Percentiles rank a stretch among this genome's conserved stretches.
Evolutionary conservation across 2,329 filamentous ascomycete species (phyloP).

Genomic region (Colletotrichum sp.): DNA sequence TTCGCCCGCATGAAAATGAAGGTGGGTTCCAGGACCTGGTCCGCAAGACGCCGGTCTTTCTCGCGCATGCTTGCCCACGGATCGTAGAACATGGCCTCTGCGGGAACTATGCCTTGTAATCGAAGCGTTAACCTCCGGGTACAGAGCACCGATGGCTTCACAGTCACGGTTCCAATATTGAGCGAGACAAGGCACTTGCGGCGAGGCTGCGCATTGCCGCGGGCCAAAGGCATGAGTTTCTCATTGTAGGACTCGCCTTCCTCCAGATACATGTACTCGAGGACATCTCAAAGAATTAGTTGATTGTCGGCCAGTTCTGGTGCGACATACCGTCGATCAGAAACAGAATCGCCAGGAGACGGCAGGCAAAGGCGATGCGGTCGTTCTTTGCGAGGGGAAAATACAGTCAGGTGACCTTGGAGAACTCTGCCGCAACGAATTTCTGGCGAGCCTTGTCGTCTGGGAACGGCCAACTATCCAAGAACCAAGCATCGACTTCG

Average conservation of each 20-base stretch:
- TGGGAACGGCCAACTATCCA: conserved; percentile 36
- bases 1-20: conserved; percentile 47
- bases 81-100: conserved; percentile 43
- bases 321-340: conserved; percentile 43
- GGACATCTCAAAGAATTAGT: conserved; percentile 32
- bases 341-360: conserved; percentile 44
- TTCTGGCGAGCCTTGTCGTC: conserved; percentile 31
- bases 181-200: no score
- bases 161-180: no score
- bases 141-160: no score
- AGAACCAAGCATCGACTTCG: no score
- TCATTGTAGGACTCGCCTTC: conserved; percentile 43
- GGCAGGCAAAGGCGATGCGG: conserved; percentile 41
- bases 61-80: conserved; percentile 42
- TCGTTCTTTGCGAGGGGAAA: conserved; percentile 38
- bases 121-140: conserved; percentile 22
- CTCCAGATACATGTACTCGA: conserved; percentile 45
- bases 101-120: conserved; percentile 25
- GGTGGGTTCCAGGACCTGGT: conserved; percentile 40
- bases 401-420: conserved; percentile 41
- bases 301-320: neutral
- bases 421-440: conserved; percentile 38
- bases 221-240: conserved; percentile 31
- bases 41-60: conserved; percentile 38
- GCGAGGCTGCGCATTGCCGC: no score